phyloP scores from a whole-genome alignment of 148 eudicot genomes.

The Talinum fruticosum region DNA sequence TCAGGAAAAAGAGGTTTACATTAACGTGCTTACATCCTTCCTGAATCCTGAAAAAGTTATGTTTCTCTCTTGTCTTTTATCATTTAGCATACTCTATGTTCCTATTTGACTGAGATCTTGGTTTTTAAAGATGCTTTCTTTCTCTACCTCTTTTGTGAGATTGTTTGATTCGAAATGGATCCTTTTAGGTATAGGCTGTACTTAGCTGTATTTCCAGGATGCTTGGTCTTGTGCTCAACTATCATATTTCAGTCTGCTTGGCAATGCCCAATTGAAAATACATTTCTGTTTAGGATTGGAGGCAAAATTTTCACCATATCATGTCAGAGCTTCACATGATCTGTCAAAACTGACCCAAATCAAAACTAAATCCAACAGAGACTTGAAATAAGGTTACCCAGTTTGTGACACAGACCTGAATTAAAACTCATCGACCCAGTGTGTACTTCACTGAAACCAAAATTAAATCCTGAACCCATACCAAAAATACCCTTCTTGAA shows the following conservation, averaged over 20 bases:
- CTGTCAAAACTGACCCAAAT: background rate
- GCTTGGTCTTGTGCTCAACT: background rate
- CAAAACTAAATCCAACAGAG: background rate
- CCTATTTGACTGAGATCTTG: background rate
- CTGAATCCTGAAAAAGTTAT: too few species aligned
- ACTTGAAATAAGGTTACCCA: background rate
- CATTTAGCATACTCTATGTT: too few species aligned
- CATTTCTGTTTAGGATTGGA: background rate
- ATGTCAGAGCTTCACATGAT: background rate
- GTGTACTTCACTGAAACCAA: too few species aligned
- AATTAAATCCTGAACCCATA: too few species aligned
- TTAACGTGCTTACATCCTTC: too few species aligned
- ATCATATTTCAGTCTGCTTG: background rate
- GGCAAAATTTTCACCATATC: background rate
- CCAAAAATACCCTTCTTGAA: too few species aligned
- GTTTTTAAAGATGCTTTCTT: background rate
- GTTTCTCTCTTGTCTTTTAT: too few species aligned
- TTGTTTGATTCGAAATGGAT: background rate
- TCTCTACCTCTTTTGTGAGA: background rate
- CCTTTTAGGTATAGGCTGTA: background rate
- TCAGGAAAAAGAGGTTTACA: too few species aligned
- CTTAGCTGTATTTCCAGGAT: background rate
- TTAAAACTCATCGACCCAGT: too few species aligned
- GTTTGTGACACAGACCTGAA: background rate
- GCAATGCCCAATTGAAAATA: background rate